Conservation (phyloP, 345 rosid genomes). For the Balakata baccata region DNA sequence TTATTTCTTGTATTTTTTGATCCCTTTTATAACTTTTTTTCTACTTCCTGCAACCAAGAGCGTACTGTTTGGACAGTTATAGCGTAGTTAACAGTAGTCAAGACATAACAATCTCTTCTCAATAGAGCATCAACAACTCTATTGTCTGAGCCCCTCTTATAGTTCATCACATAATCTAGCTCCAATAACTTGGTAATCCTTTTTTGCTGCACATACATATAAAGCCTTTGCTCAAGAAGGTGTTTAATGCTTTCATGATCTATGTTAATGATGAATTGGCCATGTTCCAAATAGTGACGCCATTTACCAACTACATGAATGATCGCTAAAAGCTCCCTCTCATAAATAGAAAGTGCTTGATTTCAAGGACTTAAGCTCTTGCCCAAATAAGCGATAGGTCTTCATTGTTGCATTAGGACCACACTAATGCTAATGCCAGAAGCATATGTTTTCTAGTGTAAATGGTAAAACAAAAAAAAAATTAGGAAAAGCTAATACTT, state of each 20-base stretch:
- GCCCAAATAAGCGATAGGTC: background rate
- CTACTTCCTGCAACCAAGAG: no score
- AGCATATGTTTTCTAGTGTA: background rate
- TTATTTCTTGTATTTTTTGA: no score
- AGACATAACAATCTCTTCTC: background rate
- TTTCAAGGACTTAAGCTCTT: background rate
- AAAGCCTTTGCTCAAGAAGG: background rate
- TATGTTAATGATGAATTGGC: no score
- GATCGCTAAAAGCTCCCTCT: background rate
- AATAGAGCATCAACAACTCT: background rate
- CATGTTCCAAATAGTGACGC: background rate
- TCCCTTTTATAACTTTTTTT: no score
- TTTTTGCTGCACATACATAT: background rate
- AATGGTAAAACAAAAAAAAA: background rate
- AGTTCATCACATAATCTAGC: no score
- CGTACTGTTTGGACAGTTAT: no score
- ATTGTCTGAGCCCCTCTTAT: background rate
- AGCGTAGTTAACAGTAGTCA: no score
- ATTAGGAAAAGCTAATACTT: background rate
- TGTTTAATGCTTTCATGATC: background rate
- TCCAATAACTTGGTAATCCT: background rate
- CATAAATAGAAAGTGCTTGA: background rate
- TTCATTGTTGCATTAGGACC: background rate
- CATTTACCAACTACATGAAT: background rate
- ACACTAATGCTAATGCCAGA: background rate